Conservation (phyloP, 1,139 yeast genomes). For the Yamadazyma songkhlaensis region DNA sequence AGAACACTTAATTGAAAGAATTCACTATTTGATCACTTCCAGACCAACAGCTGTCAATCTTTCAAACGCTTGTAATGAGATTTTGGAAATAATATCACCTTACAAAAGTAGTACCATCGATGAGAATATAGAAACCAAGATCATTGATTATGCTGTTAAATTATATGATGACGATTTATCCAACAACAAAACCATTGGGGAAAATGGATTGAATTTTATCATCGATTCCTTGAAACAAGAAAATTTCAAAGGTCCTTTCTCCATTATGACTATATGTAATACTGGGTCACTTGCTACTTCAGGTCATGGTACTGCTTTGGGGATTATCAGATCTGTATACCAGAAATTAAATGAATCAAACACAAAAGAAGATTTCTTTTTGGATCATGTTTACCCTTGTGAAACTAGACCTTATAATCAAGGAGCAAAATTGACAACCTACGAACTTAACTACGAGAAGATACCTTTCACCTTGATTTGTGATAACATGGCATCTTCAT, state of each 20-base stretch:
- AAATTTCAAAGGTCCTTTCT: slow-evolving; percentile 60
- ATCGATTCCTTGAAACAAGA: slow-evolving; percentile 43
- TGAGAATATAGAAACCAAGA: slow-evolving; percentile 30
- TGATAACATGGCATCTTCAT: slow-evolving; percentile 87
- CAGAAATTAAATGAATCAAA: slow-evolving; percentile 26
- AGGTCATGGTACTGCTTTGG: slow-evolving; percentile 96
- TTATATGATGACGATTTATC: slow-evolving; percentile 73
- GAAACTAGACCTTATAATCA: slow-evolving; percentile 97
- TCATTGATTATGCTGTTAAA: slow-evolving; percentile 52
- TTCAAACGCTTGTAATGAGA: slow-evolving; percentile 69
- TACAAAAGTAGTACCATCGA: slow-evolving; percentile 14
- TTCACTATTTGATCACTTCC: slow-evolving; percentile 69
- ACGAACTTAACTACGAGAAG: slow-evolving; percentile 77
- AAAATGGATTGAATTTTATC: slow-evolving; percentile 75
- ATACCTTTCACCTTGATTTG: slow-evolving; percentile 88
- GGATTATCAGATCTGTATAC: slow-evolving; percentile 77
- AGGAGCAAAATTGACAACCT: slow-evolving; percentile 91
- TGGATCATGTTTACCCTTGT: slow-evolving; percentile 75
- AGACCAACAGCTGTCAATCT: slow-evolving; percentile 96
- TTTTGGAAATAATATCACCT: slow-evolving; percentile 33
- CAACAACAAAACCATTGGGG: slow-evolving; percentile 77
- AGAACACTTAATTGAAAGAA: slow-evolving; percentile 37
- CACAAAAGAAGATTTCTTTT: slow-evolving; percentile 36
- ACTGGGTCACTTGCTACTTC: slow-evolving; percentile 94
- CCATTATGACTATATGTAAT: slow-evolving; percentile 83